A percentile compares a stretch with the other conserved stretches of the same genome.
These are phyloP conservation scores for Thyridium curvatum DNA, from an alignment of 2,329 filamentous ascomycete genomes.

Conservation along the genomic window DNA sequence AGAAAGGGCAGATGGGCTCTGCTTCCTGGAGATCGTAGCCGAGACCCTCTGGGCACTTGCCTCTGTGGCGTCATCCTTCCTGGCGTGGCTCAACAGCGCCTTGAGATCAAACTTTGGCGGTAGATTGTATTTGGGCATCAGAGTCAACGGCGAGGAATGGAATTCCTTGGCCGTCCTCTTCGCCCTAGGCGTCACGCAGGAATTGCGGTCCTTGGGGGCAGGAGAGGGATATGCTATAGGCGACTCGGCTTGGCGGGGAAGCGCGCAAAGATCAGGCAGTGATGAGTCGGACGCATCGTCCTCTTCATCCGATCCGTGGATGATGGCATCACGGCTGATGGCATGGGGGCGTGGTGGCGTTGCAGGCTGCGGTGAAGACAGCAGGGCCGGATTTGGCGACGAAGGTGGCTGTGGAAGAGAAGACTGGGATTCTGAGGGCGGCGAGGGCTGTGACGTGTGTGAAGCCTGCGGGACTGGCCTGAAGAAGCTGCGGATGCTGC, in stretches of 20 bases:
- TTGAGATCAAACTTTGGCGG: conserved; percentile 57
- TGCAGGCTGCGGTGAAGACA: conserved; percentile 12
- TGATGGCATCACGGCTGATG: conserved; percentile 47
- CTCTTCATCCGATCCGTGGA: conserved; percentile 64
- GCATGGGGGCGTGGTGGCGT: conserved; percentile 14
- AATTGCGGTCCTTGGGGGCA: conserved; percentile 7
- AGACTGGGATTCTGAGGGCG: conserved; percentile 4
- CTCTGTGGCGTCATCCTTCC: conserved; percentile 52
- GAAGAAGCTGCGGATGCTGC: conserved; percentile 31
- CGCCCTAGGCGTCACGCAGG: conserved; percentile 36
- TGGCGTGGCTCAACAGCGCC: conserved; percentile 52
- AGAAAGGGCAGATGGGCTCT: not conserved
- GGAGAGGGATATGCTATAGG: conserved; percentile 3
- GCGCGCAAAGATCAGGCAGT: conserved; percentile 46
- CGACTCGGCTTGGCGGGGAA: conserved; percentile 23
- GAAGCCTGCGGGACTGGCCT: conserved; percentile 16
- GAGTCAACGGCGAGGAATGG: conserved; percentile 41
- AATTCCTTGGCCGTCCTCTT: conserved; percentile 36
- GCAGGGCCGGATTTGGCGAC: conserved; percentile 5
- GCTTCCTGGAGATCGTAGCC: conserved; percentile 22
- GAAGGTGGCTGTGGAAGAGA: conserved; percentile 3
- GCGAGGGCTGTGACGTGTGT: conserved; percentile 6
- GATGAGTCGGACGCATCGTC: conserved; percentile 52
- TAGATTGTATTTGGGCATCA: conserved; percentile 14
- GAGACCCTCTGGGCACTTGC: conserved; percentile 43